Evolutionary conservation across 1,139 yeast species (phyloP).

Genomic region (Kluyveromyces sp.): DNA sequence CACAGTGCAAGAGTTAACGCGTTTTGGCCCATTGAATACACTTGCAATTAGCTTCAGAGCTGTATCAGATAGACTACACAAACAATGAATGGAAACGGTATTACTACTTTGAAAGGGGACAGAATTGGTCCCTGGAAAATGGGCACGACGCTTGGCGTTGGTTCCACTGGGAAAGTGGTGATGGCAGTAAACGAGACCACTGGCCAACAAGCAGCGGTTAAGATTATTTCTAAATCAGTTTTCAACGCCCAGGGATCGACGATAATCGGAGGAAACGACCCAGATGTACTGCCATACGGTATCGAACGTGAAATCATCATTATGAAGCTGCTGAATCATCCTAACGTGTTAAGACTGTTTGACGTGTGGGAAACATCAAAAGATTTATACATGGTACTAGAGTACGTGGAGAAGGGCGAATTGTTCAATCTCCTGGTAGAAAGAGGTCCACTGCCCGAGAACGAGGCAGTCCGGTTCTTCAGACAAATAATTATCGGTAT

Average conservation of each 20-base stretch:
- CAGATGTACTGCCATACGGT: constrained; percentile 75
- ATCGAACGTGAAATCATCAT: constrained; percentile 93
- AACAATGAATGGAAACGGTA: constrained; percentile 5
- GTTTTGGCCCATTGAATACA: no score
- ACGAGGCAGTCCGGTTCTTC: constrained; percentile 83
- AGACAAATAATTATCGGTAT: constrained; percentile 91
- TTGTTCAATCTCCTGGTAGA: constrained; percentile 85
- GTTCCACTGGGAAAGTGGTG: constrained; percentile 90
- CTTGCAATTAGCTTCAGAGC: no score
- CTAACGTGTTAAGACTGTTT: constrained; percentile 89
- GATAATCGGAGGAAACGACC: constrained; percentile 38
- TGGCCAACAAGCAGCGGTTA: constrained; percentile 91
- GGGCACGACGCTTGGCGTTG: constrained; percentile 90
- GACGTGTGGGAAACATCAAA: constrained; percentile 99
- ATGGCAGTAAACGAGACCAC: constrained; percentile 80
- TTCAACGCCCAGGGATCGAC: constrained; percentile 33
- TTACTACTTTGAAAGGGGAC: constrained; percentile 22
- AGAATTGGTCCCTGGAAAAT: constrained; percentile 94
- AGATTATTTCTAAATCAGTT: constrained; percentile 84
- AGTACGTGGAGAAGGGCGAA: constrained; percentile 97
- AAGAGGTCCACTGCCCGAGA: constrained; percentile 80
- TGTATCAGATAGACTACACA: no score
- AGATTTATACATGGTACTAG: constrained; percentile 82
- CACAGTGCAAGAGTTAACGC: no score
- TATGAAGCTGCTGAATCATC: constrained; percentile 85